Base-by-base conservation (phyloP, 2,329 filamentous ascomycete species). In the Dactylellina drechsleri region DNA sequence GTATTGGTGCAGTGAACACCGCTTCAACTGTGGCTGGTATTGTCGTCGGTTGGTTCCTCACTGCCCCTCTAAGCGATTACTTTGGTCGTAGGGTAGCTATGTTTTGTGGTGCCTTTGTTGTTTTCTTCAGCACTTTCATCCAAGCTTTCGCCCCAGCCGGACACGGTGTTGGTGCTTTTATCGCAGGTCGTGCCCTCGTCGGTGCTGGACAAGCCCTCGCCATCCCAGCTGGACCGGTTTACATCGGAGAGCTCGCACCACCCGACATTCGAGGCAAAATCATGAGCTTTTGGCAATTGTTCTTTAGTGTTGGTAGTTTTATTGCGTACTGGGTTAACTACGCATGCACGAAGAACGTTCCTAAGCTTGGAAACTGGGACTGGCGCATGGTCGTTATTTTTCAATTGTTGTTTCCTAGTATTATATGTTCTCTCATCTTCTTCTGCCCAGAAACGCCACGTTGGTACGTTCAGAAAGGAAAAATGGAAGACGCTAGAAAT, bases 351-450 rank as follows among this genome's bases (percentile, higher is more conserved):
- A 83, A 87, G 79, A 83, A 90, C 81, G 83, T 83, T 20, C 20
- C 20, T 6, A 18, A 23, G 7, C 64, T 67, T n/a, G 49, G 78
- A 82, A 84, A 92, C 78, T 91, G 89, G 90, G 89, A 91, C 81
- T 91, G 89, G 89, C 87, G 86, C 78, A 86, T 90, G 83, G 87
- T 91, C 13, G 87, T 91, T 76, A 88, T 92, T 76, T 91, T 91
- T 83, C 90, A 92, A 82, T 83, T 91, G 57, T 80, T 92, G 12
- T 85, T 91, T 18, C 90, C 90, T 0, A 77, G 85, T 58, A 79
- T 91, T 70, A 89, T 92, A 80, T 82, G 90, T 20, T 76, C 81
- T 3, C 84, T 89, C 47, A 83, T 91, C 8, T 88, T 88, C 45
- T 89, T 88, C 79, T 86, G 90, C 73, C 89, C 89, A 16, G 90